A percentile compares a stretch with the other conserved stretches of the same genome.
These are phyloP conservation scores for Geum urbanum DNA, from an alignment of 306 rosid species.

Conservation along the genomic window DNA sequence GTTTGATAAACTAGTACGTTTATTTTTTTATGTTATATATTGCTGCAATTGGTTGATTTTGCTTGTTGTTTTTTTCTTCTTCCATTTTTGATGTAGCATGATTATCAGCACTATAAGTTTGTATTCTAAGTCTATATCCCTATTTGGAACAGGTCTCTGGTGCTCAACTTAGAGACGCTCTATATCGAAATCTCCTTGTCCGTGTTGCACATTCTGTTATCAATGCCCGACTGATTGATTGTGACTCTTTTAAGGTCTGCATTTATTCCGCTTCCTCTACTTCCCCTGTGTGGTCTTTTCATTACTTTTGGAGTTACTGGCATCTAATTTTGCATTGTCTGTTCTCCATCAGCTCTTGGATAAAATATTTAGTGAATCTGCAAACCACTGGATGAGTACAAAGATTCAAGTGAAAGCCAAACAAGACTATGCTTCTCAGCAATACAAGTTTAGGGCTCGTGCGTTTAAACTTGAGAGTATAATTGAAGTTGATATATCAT, in stretches of 20 bases:
- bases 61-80: not conserved
- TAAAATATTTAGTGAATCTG: constrained; percentile 53
- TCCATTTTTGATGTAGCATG: not conserved
- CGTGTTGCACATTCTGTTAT: constrained; percentile 57
- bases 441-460: constrained; percentile 72
- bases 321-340: constrained; percentile 22
- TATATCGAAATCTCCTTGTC: constrained; percentile 54
- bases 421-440: constrained; percentile 54
- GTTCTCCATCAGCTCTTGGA: constrained; percentile 56
- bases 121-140: not conserved
- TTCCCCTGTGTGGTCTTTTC: constrained; percentile 6
- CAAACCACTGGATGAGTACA: constrained; percentile 60
- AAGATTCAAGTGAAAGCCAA: constrained; percentile 48
- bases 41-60: too few species aligned
- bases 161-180: constrained; percentile 45
- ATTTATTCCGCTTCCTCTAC: not conserved
- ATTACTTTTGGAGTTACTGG: constrained; percentile 1
- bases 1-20: constrained; percentile 33
- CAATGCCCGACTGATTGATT: constrained; percentile 54
- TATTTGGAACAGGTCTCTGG: constrained; percentile 46
- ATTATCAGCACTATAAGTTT: not conserved
- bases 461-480: constrained; percentile 60
- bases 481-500: constrained; percentile 57
- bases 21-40: not conserved
- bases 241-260: constrained; percentile 56